Evolutionary conservation across 352 stramenopile species (phyloP).

Genomic region (Peronospora tabacina): DNA sequence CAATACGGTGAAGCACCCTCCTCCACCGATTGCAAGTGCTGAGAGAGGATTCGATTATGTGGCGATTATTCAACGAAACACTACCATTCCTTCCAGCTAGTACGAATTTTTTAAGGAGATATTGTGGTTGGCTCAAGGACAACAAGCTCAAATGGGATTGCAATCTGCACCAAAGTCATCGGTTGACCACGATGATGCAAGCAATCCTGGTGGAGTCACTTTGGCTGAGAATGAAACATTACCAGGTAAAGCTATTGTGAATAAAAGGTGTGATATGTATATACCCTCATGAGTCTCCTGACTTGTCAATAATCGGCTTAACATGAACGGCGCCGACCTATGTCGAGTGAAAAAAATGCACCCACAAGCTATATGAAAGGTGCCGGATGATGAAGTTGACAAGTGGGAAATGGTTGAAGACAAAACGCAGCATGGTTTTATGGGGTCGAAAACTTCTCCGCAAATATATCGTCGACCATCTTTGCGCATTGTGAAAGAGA

Average conservation of each 20-base stretch:
- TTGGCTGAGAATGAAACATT: conserved; percentile 11
- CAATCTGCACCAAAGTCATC: background rate
- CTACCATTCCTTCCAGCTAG: conserved; percentile 73
- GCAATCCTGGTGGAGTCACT: background rate
- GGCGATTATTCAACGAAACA: conserved; percentile 62
- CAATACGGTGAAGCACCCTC: conserved; percentile 38
- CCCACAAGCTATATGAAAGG: conserved; percentile 54
- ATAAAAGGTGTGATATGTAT: background rate
- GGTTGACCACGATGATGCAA: background rate
- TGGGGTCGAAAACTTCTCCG: conserved; percentile 4
- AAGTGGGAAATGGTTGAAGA: conserved; percentile 64
- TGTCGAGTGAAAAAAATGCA: conserved; percentile 80
- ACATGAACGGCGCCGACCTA: conserved; percentile 35
- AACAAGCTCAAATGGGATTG: conserved; percentile 3
- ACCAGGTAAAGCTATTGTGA: conserved; percentile 10
- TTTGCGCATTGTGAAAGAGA: conserved; percentile 10
- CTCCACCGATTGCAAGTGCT: conserved; percentile 37
- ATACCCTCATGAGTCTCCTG: background rate
- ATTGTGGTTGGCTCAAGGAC: conserved; percentile 33
- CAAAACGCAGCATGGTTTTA: background rate
- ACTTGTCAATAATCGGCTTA: conserved; percentile 1
- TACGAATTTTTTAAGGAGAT: conserved; percentile 81
- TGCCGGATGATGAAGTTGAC: conserved; percentile 54
- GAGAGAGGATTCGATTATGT: conserved; percentile 61
- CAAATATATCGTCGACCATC: conserved; percentile 19